Evolutionary conservation across 139 green algal species (phyloP).

Genomic region (Microglena sp.): DNA sequence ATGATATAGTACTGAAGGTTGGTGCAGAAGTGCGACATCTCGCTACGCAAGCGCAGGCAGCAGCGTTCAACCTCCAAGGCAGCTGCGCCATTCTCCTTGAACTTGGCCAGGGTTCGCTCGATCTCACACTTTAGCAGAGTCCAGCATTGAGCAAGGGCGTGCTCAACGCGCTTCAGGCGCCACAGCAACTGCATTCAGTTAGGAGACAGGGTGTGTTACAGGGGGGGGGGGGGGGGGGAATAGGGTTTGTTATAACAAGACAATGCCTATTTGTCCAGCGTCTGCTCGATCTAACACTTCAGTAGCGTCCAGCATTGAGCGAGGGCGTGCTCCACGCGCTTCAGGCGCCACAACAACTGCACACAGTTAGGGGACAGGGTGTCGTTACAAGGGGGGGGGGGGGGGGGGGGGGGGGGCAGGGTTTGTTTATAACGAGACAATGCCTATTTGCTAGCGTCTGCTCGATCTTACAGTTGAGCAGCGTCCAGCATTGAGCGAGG

Average conservation of each 20-base stretch:
- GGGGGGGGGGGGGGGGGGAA: too few species aligned
- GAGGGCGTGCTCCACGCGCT: constrained; percentile 72
- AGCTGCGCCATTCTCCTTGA: background rate
- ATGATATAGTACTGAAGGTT: constrained; percentile 92
- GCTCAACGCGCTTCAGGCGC: constrained; percentile 74
- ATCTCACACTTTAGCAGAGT: constrained; percentile 14
- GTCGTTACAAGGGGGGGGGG: background rate
- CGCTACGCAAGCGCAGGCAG: constrained; percentile 59
- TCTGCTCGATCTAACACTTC: too few species aligned
- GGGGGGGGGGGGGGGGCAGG: too few species aligned
- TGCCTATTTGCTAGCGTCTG: too few species aligned
- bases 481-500: constrained; percentile 38
- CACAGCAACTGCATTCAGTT: constrained; percentile 63
- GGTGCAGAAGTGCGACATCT: constrained; percentile 81
- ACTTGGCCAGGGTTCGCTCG: constrained; percentile 16
- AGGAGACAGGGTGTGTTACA: background rate
- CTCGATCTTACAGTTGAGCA: too few species aligned
- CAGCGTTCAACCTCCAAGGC: constrained; percentile 32
- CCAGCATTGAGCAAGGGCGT: constrained; percentile 60
- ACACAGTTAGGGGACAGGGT: constrained; percentile 3
- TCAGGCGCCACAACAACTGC: constrained; percentile 78
- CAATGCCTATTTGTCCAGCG: too few species aligned
- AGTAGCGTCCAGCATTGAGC: too few species aligned
- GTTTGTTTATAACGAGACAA: too few species aligned
- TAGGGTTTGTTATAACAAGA: too few species aligned